Evolutionary conservation across 306 rosid genomes (phyloP).

Genomic region (Prunus fruticosa): DNA sequence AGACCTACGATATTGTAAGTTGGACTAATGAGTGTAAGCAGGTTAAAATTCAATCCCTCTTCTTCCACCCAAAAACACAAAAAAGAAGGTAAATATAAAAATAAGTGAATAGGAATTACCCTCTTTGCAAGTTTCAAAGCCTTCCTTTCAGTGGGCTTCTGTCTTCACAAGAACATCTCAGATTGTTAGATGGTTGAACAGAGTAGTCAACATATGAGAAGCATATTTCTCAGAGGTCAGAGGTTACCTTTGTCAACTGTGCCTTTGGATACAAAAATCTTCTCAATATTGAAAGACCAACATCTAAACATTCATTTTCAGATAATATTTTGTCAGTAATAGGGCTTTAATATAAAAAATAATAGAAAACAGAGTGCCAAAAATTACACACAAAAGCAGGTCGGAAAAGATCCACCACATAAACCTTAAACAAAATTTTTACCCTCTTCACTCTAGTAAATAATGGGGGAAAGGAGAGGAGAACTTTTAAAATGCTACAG

Average conservation of each 20-base stretch:
- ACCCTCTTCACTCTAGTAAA: conserved; percentile 7
- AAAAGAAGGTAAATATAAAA: background rate
- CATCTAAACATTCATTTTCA: conserved; percentile 54
- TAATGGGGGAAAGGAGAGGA: background rate
- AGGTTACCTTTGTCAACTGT: conserved; percentile 60
- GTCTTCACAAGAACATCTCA: conserved; percentile 62
- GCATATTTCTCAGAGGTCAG: conserved; percentile 18
- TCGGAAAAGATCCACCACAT: background rate
- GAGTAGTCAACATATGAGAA: conserved; percentile 21
- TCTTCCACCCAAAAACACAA: background rate
- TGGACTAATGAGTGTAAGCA: background rate
- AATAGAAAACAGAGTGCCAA: background rate
- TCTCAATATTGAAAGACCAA: conserved; percentile 83
- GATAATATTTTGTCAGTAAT: conserved; percentile 19
- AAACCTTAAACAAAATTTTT: background rate
- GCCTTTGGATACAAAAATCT: conserved; percentile 82
- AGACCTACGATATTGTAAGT: background rate
- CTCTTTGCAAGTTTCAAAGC: conserved; percentile 87
- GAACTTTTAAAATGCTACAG: background rate
- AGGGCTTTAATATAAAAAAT: background rate
- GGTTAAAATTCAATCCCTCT: background rate
- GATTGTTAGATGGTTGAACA: conserved; percentile 37
- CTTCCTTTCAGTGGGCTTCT: conserved; percentile 66
- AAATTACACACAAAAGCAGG: background rate
- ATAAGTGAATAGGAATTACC: conserved; percentile 39